A percentile compares a stretch with the other conserved stretches of the same genome.
phyloP scores from a whole-genome alignment of 2,329 filamentous ascomycete species.

The Tolypocladium tundrense region DNA sequence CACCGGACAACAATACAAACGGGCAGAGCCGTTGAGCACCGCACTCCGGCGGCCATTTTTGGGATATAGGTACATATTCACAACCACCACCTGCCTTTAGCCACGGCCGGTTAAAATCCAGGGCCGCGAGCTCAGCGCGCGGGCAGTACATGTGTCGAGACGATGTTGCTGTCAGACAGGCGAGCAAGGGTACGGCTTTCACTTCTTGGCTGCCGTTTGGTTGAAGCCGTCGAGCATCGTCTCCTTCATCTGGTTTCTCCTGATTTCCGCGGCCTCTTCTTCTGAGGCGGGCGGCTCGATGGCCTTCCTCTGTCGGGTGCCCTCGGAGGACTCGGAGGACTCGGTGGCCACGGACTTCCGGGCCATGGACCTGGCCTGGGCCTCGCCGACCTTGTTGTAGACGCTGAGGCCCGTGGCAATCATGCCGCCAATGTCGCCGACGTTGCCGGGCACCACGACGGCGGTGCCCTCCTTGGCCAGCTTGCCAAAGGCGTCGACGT shows the following conservation, averaged over 20 bases:
- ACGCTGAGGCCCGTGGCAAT: slow-evolving; percentile 93
- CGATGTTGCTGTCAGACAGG: neutral
- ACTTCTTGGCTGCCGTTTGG: slow-evolving; percentile 21
- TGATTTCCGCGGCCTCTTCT: slow-evolving; percentile 5
- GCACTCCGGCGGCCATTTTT: neutral
- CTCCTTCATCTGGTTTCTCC: slow-evolving; percentile 23
- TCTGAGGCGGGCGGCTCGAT: slow-evolving; percentile 7
- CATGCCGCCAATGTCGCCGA: slow-evolving; percentile 93
- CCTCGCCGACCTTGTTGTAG: slow-evolving; percentile 83
- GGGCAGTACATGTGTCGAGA: neutral
- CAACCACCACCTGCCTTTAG: neutral
- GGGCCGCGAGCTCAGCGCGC: neutral
- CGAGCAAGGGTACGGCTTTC: neutral
- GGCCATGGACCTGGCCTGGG: slow-evolving; percentile 60
- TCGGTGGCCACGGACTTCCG: slow-evolving; percentile 31
- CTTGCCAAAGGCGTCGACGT: slow-evolving; percentile 88
- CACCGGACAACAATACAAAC: too few species aligned
- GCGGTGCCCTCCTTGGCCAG: slow-evolving; percentile 92
- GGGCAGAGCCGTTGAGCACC: neutral
- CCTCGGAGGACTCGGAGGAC: slow-evolving; percentile 6
- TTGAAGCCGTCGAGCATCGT: slow-evolving; percentile 30
- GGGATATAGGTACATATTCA: neutral
- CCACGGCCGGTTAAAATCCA: neutral
- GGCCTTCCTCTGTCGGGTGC: slow-evolving; percentile 9
- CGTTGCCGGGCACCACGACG: slow-evolving; percentile 91